Evolutionary conservation across 140 eudicot genomes (phyloP).

Genomic region (Bidens hawaiensis): DNA sequence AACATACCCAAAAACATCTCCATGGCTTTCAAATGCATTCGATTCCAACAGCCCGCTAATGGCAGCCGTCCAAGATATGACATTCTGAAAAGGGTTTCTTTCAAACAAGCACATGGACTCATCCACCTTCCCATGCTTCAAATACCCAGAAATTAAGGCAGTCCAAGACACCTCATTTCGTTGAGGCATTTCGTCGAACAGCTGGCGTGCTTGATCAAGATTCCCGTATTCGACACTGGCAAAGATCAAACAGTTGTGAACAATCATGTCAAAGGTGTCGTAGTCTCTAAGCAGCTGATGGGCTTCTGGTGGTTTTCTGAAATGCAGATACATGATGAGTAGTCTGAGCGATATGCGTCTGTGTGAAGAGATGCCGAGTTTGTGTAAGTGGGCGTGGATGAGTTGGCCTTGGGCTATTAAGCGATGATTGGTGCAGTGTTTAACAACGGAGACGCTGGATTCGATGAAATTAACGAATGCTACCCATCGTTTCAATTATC

Average conservation of each 20-base stretch:
- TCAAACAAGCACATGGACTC: conserved; percentile 47
- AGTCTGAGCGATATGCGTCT: conserved; percentile 41
- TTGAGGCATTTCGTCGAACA: conserved; percentile 87
- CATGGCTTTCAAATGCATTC: conserved; percentile 35
- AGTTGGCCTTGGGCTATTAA: conserved; percentile 34
- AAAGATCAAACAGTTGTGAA: conserved; percentile 53
- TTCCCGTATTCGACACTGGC: conserved; percentile 47
- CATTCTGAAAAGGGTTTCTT: conserved; percentile 46
- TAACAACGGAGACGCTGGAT: conserved; percentile 35
- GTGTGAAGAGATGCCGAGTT: conserved; percentile 49
- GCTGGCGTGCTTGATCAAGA: conserved; percentile 36
- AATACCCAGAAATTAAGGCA: conserved; percentile 52
- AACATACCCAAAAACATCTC: conserved; percentile 46
- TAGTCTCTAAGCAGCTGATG: conserved; percentile 45
- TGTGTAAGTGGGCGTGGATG: conserved; percentile 51
- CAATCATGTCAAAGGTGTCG: conserved; percentile 51
- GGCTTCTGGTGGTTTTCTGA: conserved; percentile 40
- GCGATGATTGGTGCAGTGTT: conserved; percentile 43
- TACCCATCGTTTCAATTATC: too few species aligned
- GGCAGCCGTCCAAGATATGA: conserved; percentile 58
- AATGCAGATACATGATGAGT: conserved; percentile 58
- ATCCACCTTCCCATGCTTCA: conserved; percentile 50
- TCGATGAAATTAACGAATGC: too few species aligned
- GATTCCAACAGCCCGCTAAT: conserved; percentile 56
- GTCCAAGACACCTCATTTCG: conserved; percentile 86